Evolutionary conservation across 2,329 filamentous ascomycete species (phyloP), one percentile per base, ranked within the genome.

Genomic region (Trichoderma sp.): DNA sequence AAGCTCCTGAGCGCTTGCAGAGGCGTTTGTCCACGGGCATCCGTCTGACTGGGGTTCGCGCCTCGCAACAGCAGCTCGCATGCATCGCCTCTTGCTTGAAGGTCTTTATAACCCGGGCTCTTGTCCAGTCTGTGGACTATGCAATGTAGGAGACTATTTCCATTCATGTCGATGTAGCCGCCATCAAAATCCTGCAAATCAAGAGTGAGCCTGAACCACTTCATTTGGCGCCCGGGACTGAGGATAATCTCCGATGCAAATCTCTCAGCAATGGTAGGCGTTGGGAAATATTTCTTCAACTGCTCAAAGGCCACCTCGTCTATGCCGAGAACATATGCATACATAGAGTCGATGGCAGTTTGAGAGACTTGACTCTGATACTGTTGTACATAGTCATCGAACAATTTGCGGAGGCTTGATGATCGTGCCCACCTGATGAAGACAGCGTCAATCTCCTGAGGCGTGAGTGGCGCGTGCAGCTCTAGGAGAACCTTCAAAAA

Each of bases 51-150:
- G 24, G 55, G n/a, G 5, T 1, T 4, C 2, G 55, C 44, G 3
- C 58, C 54, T 1, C 5, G 2, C 1, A 1, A 0, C n/a, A 68
- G 48, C 30, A 68, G 39, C 2, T 41, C n/a, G 1, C 19, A 3
- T 3, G 64, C 59, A 41, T 69, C 43, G 5, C 3, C 1, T 12
- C 50, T 15, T 2, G 58, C 54, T 3, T 19, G 9, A 4, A 19
- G 19, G 21, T 43, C 52, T n/a, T 12, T 45, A 10, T 50, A 63
- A 1, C 17, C 50, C 6, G 14, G 19, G 14, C 43, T 7, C 5
- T 2, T 52, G 43, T 21, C 39, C 3, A 67, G 7, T 12, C 57
- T 61, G 5, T 59, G 9, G 39, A 69, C 59, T 19, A 69, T 62
- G 5, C 56, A 54, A 26, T 69, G 68, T 15, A 69, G 15, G 4